These are phyloP conservation scores for Russula compacta DNA, from an alignment of 768 basidiomycete genomes.

Conservation along the genomic window DNA sequence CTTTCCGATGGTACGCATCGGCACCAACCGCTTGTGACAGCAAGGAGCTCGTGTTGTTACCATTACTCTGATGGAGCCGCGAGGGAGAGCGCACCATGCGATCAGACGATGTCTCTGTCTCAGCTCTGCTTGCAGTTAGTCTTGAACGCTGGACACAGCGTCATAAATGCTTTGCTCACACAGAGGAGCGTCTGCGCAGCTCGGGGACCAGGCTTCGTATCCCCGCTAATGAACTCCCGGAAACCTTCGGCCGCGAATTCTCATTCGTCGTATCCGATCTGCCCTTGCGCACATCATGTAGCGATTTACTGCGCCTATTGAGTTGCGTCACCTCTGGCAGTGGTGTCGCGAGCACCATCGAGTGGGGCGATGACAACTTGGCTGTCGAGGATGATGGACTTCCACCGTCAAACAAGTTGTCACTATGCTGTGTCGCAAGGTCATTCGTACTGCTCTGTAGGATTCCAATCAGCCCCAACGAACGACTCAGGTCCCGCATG, in stretches of 20 bases:
- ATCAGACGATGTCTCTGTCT: too few species aligned
- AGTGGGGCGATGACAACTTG: conserved; percentile 23
- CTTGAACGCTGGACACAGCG: background rate
- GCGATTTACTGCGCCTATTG: background rate
- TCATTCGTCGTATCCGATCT: conserved; percentile 39
- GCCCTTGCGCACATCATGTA: conserved; percentile 36
- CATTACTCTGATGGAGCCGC: background rate
- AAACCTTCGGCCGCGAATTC: conserved; percentile 37
- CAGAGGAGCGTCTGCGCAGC: conserved; percentile 63
- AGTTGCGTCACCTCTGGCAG: background rate
- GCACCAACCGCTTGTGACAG: conserved; percentile 35
- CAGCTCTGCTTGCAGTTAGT: conserved; percentile 8
- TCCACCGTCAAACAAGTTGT: conserved; percentile 55
- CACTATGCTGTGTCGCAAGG: conserved; percentile 30
- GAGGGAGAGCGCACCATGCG: too few species aligned
- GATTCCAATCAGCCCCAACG: background rate
- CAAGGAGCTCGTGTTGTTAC: conserved; percentile 33
- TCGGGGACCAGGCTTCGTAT: conserved; percentile 63
- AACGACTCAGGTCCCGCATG: background rate
- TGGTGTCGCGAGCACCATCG: conserved; percentile 23
- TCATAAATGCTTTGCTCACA: conserved; percentile 34
- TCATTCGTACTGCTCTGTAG: conserved; percentile 43
- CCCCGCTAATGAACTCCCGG: conserved; percentile 48
- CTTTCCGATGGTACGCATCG: conserved; percentile 18
- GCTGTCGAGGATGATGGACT: conserved; percentile 29